Conservation (phyloP, 108 stramenopile genomes). For the Cylindrotheca fusiformis region DNA sequence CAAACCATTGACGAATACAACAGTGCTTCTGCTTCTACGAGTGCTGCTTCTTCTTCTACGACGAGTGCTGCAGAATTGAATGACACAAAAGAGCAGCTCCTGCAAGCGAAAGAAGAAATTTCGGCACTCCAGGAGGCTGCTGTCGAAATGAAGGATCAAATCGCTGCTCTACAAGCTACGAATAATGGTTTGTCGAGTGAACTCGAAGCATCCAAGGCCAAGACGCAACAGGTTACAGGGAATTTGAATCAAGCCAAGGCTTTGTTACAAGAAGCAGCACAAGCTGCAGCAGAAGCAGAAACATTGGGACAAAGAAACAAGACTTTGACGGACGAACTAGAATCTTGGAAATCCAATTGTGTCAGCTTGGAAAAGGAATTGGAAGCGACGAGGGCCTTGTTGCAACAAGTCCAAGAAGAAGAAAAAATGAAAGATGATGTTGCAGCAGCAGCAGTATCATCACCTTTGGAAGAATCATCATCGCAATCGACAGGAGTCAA, state of each 20-base stretch:
- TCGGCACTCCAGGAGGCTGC: neutral
- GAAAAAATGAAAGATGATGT: conserved; percentile 30
- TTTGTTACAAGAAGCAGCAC: neutral
- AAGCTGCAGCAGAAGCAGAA: neutral
- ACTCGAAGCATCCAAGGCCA: conserved; percentile 3
- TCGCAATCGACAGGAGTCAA: neutral
- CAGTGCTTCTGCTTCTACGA: neutral
- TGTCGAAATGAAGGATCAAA: neutral
- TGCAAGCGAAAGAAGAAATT: neutral
- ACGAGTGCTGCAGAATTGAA: neutral
- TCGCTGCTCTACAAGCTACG: conserved; percentile 5
- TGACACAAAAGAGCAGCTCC: neutral
- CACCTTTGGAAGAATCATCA: neutral
- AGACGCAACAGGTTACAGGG: neutral
- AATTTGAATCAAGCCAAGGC: conserved; percentile 1
- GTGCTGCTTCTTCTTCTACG: neutral
- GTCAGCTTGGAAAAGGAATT: conserved; percentile 2
- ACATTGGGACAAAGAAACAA: neutral
- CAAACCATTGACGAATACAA: neutral
- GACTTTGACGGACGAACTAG: neutral
- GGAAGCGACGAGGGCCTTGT: neutral
- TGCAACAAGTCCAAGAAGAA: neutral
- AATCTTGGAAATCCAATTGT: neutral
- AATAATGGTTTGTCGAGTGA: conserved; percentile 3
- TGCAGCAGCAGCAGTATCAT: neutral